Evolutionary conservation across 2,329 filamentous ascomycete species (phyloP).

Genomic region (Ceratocystis ficicola): DNA sequence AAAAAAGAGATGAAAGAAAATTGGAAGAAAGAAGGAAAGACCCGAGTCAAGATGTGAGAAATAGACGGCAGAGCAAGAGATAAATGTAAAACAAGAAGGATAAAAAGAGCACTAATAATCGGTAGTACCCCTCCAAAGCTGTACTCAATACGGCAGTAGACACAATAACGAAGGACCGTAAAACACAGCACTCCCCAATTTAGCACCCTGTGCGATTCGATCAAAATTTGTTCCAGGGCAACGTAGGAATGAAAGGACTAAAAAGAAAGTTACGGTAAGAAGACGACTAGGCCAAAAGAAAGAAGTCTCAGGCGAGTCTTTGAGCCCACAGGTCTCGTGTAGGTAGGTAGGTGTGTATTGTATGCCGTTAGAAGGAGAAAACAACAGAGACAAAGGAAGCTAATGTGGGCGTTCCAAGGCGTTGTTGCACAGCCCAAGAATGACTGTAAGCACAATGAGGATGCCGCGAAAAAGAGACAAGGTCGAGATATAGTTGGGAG

Average conservation of each 20-base stretch:
- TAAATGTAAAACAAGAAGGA: neutral
- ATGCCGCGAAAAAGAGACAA: neutral
- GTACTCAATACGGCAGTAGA: neutral
- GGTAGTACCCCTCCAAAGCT: conserved; percentile 1
- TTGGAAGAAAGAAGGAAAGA: conserved; percentile 6
- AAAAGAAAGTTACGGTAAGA: neutral
- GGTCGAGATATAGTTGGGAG: neutral
- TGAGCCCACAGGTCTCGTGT: neutral
- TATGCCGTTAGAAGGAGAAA: neutral
- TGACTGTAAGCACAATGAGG: neutral
- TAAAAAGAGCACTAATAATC: neutral
- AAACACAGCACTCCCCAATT: neutral
- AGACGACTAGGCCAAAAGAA: neutral
- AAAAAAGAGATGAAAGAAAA: conserved; percentile 1
- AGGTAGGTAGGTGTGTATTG: neutral
- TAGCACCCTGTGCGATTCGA: neutral
- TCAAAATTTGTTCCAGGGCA: neutral
- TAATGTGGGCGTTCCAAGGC: neutral
- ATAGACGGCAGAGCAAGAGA: neutral
- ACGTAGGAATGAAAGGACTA: neutral
- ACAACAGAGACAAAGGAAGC: conserved; percentile 1
- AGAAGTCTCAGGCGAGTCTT: neutral
- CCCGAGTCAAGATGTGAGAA: neutral
- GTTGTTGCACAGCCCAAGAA: neutral
- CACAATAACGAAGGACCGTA: neutral